Base-by-base conservation (phyloP, 257 asterid species). In the Plantago elongata region DNA sequence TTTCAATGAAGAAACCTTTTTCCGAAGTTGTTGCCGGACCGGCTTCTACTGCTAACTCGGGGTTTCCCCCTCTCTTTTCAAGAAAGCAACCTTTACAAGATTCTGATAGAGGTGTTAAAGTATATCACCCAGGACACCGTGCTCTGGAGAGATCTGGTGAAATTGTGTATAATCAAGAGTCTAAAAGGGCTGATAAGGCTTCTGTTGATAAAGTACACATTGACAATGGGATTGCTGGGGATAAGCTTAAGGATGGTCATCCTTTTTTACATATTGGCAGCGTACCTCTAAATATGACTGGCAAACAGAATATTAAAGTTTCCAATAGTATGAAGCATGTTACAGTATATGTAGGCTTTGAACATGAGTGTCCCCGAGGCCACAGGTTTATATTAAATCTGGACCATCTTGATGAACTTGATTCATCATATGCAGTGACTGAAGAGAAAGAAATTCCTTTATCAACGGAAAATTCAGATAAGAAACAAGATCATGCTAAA, bases 11-110 rank as follows among this genome's bases (percentile, higher is more conserved):
- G 72, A 92, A 92, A 66, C 91, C 90, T 8, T 92, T 92, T 72
- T 84, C 97, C 45, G 99, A 92, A 81, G 99, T 92, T 60, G 99
- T 92, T 74, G 93, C 99, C 16, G 99, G 97, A 62, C 73, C 86
- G 12, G 72, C 85, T 45, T 76, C 87, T 22, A 22, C 27, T 72
- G 68, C 82, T 49, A 67, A 72, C 73, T 79, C 95, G 30, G 89
- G 74, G 22, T 88, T 88, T 66, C 98, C 96, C 57, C 95, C 96
- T 11, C 96, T 91, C 40, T 75, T 79, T 58, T 68, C 87, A 29
- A 80, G 82, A 72, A 84, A 77, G 69, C 83, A 76, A 60, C 83
- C 77, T 75, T n/a, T 72, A 48, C 62, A 68, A 54, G 84, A 74
- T 60, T 43, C 65, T 22, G 94, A 72, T 49, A 83, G 79, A 67